Evolutionary conservation across 495 filamentous ascomycete genomes (phyloP).

Genomic region (Aspergillus incahuasiensis): DNA sequence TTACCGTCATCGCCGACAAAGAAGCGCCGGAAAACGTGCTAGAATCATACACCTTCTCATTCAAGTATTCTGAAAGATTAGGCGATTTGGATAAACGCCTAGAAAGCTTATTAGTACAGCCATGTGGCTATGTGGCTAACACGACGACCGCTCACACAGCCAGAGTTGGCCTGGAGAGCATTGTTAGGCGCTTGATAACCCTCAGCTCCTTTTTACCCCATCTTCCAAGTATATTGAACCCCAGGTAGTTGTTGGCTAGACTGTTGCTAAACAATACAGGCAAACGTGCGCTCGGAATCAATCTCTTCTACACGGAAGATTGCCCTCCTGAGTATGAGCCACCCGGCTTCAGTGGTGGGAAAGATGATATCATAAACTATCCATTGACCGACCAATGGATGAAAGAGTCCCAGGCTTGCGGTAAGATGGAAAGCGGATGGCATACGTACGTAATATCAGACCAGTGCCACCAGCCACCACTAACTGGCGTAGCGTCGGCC

Average conservation of each 20-base stretch:
- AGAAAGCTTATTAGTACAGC: constrained; percentile 30
- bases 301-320: constrained; percentile 45
- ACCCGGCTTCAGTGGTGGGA: constrained; percentile 31
- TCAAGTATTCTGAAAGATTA: constrained; percentile 34
- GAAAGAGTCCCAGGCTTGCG: constrained; percentile 25
- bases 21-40: constrained; percentile 33
- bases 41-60: constrained; percentile 49
- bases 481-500: constrained; percentile 22
- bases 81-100: constrained; percentile 21
- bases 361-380: constrained; percentile 29
- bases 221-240: constrained; percentile 36
- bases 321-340: constrained; percentile 37
- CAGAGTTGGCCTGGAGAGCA: constrained; percentile 30
- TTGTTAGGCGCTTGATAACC: constrained; percentile 35
- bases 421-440: constrained; percentile 31
- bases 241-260: neutral
- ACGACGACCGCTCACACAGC: constrained; percentile 33
- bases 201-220: constrained; percentile 35
- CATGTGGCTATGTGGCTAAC: constrained; percentile 29
- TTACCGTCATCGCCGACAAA: constrained; percentile 41
- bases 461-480: neutral
- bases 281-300: constrained; percentile 37
- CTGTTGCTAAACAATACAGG: constrained; percentile 16
- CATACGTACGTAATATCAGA: constrained; percentile 25
- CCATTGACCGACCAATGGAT: constrained; percentile 33